These are phyloP conservation scores for Mycena rebaudengoi DNA, from an alignment of 768 basidiomycete species.

Conservation along the genomic window DNA sequence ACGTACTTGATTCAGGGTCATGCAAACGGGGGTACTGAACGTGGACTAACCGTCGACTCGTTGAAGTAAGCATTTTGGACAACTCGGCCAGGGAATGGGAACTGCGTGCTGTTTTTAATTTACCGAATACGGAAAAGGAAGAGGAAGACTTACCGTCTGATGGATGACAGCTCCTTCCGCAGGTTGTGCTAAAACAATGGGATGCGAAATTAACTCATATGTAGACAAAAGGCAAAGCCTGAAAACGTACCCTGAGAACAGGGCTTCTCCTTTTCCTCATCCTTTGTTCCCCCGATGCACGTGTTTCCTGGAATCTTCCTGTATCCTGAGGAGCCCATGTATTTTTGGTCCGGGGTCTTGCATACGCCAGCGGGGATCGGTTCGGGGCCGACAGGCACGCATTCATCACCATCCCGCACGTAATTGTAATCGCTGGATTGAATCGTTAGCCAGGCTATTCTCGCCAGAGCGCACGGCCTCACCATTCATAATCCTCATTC, in stretches of 20 bases:
- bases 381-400: conserved; percentile 88
- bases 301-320: conserved; percentile 92
- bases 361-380: conserved; percentile 84
- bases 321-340: conserved; percentile 92
- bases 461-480: no score
- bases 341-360: conserved; percentile 62
- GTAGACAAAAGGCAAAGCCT: not conserved
- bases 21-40: conserved; percentile 24
- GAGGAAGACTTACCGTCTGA: conserved; percentile 68
- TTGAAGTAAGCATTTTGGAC: conserved; percentile 88
- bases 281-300: conserved; percentile 80
- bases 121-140: not conserved
- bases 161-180: conserved; percentile 80
- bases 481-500: conserved; percentile 96
- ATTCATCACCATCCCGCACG: conserved; percentile 73
- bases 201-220: not conserved
- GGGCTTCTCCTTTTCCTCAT: conserved; percentile 71
- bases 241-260: conserved; percentile 82
- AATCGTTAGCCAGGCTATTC: conserved; percentile 6
- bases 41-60: conserved; percentile 64
- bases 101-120: conserved; percentile 47
- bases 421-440: conserved; percentile 85
- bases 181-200: conserved; percentile 69
- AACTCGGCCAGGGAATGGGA: conserved; percentile 70
- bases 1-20: not conserved